Evolutionary conservation across 306 rosid species (phyloP).

Genomic region (Inga oerstediana): DNA sequence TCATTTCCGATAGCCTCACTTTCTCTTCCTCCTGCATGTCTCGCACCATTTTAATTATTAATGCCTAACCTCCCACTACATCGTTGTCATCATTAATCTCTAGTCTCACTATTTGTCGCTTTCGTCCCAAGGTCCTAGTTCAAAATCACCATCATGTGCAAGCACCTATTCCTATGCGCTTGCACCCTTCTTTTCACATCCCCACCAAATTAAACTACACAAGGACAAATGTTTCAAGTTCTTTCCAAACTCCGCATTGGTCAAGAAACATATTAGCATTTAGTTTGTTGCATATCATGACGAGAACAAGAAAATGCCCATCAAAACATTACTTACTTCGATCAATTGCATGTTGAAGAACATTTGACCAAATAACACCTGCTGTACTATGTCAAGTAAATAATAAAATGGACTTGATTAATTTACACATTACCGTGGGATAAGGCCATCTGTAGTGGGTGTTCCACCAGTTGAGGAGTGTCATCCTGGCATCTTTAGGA

Average conservation of each 20-base stretch:
- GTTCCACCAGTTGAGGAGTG: constrained; percentile 76
- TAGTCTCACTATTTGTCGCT: neutral
- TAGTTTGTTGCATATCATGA: neutral
- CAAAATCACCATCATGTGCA: neutral
- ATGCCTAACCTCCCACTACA: neutral
- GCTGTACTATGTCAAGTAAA: neutral
- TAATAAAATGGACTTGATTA: too few species aligned
- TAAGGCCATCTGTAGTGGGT: constrained; percentile 84
- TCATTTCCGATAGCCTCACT: constrained; percentile 56
- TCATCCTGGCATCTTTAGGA: constrained; percentile 76
- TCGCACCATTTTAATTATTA: neutral
- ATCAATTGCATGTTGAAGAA: neutral
- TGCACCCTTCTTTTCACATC: neutral
- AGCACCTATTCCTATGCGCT: neutral
- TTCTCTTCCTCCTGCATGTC: constrained; percentile 75
- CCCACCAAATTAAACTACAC: neutral
- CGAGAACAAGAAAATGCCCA: neutral
- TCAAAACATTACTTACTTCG: neutral
- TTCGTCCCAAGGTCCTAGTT: neutral
- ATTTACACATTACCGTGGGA: constrained; percentile 61
- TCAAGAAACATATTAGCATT: neutral
- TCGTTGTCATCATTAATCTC: neutral
- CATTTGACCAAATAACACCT: neutral
- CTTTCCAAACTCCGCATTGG: neutral
- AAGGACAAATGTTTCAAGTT: neutral